Evolutionary conservation across 2,329 filamentous ascomycete genomes (phyloP), one percentile per base, ranked within the genome.

Genomic region (Paracoccidioides lutzii): DNA sequence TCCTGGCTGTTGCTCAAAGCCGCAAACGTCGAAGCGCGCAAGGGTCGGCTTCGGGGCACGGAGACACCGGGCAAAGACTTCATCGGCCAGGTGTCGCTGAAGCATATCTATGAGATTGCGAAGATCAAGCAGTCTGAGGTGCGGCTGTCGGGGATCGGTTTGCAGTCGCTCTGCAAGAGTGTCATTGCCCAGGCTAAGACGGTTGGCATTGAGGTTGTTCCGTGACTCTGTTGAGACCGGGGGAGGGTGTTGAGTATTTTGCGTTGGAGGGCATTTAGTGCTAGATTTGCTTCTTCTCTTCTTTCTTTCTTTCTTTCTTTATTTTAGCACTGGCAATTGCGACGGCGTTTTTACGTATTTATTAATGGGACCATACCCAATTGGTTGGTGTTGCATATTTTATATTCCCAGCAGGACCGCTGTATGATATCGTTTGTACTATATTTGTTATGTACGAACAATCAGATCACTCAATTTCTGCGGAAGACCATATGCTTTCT

Each of bases 41-140:
- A 91, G 71, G 85, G 85, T 65, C 86, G 87, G 65, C 77, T 89
- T 8, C 77, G 79, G 66, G 93, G 90, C 10, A 87, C 90, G 0
- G 78, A 77, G 66, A 85, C 83, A 55, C 86, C 88, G 0, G 87
- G 84, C 0, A 78, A 84, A 58, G 88, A 95, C 63, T 82, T 76
- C 6, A 81, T 95, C n/a, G 93, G 91, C 57, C 85, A 81, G 3
- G 80, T 98, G 55, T 93, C 86, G 65, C 75, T 98, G 66, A 98
- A 98, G 78, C 93, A 98, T 74, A 77, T 98, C 28, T 97, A 90
- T 74, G 91, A 97, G 75, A 97, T 98, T 72, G 93, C 93, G 61
- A 90, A 88, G 78, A 94, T 98, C 67, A 98, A 98, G 80, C 85
- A 88, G 62, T 76, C 79, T 54, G 88, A 93, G 72, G 74, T 84